Percentiles rank a stretch among this genome's conserved stretches.
Conservation (phyloP, 2,329 filamentous ascomycete genomes). For the Purpureocillium lavendulum region DNA sequence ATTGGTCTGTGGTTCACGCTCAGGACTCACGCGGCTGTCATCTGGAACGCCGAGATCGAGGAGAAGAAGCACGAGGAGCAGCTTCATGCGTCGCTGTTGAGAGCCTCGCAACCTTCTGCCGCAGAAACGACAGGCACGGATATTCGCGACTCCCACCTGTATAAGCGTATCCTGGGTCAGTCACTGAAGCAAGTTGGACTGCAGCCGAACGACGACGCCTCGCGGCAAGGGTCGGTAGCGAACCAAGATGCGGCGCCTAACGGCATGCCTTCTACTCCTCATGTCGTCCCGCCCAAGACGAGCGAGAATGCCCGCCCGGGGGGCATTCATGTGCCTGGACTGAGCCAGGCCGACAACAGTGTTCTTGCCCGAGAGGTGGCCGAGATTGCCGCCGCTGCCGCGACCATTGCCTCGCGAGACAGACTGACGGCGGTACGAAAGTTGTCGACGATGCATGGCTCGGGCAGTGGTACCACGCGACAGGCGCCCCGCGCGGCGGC, state of each 20-base stretch:
- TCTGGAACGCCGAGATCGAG: conserved; percentile 82
- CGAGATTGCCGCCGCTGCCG: conserved; percentile 88
- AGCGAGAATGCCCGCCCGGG: conserved; percentile 33
- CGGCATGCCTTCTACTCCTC: conserved; percentile 45
- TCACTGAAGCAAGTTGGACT: conserved; percentile 79
- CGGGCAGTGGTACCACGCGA: conserved; percentile 17
- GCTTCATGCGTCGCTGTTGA: conserved; percentile 21
- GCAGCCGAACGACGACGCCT: conserved; percentile 38
- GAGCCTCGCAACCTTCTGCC: conserved; percentile 27
- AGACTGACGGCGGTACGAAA: conserved; percentile 26
- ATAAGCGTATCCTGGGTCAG: conserved; percentile 88
- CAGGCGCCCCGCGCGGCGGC: conserved; percentile 24
- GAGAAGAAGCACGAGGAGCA: conserved; percentile 62
- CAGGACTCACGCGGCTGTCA: conserved; percentile 89
- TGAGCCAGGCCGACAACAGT: conserved; percentile 76
- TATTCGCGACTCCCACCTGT: conserved; percentile 80
- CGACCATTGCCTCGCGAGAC: conserved; percentile 78
- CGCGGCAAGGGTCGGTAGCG: conserved; percentile 28
- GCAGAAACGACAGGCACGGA: conserved; percentile 50
- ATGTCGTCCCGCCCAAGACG: conserved; percentile 68
- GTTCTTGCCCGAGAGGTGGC: conserved; percentile 78
- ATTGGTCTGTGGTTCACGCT: conserved; percentile 95
- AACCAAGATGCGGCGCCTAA: conserved; percentile 28
- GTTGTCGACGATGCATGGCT: conserved; percentile 21
- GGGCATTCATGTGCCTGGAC: conserved; percentile 53